Base-by-base conservation (phyloP, 257 asterid genomes). In the Eucommia ulmoides region DNA sequence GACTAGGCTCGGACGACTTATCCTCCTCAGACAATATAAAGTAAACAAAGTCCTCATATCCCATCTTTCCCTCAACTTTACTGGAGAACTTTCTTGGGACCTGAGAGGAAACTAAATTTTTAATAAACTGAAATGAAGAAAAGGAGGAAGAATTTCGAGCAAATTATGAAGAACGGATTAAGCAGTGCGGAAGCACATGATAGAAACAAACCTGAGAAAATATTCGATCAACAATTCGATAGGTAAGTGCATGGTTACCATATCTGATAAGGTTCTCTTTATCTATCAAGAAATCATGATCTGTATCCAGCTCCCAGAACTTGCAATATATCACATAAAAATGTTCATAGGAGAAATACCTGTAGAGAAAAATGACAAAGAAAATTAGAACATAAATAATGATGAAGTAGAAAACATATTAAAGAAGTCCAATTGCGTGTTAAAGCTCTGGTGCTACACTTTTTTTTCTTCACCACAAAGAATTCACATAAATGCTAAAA, bases 281-380 rank as follows among this genome's bases (percentile, higher is more conserved):
- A 67, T 91, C 99, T 46, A 91, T 91, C 69, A 83, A 77, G 71
- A 91, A 91, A 68, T 91, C 99, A 60, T 91, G 99, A 74, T 91
- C 99, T 14, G 95, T 73, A 56, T 91, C 99, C 71, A 91, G 93
- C 84, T 91, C 99, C 99, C 99, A 91, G 61, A 91, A 91, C 77
- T 91, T 91, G 94, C 99, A 91, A 69, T 91, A 91, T 78, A 91
- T 91, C 77, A 91, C 99, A 53, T 91, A 91, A 65, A 91, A 91
- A 72, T 91, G 99, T 69, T 91, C 96, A 57, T 91, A 91, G 14
- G 99, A 91, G 82, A 91, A 91, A 78, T 83, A 91, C 83, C 99
- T 91, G 86, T 51, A 72, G 71, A 59, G 71, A 60, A 73, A 41
- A 61, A 58, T 20, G 42, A 46, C 53, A 22, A 60, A 58, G 61